Percentiles rank a stretch among this genome's conserved stretches.
These are phyloP conservation scores for Mortierella sp. DNA, from an alignment of 371 early-diverging fungal species.

Conservation along the genomic window DNA sequence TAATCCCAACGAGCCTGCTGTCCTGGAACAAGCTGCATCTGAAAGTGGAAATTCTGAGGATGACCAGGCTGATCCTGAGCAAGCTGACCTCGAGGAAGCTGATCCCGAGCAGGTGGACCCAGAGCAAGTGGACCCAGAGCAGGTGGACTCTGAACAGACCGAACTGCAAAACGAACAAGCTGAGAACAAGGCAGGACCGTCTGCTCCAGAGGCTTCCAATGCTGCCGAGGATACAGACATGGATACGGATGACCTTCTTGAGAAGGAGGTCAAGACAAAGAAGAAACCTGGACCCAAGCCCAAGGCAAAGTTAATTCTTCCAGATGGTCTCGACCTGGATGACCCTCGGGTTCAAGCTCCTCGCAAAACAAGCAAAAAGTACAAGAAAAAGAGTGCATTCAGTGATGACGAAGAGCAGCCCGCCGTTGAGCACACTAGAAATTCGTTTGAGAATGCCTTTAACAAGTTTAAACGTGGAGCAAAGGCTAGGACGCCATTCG, in stretches of 20 bases:
- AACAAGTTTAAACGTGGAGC: conserved; percentile 37
- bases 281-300: conserved; percentile 35
- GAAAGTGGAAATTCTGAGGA: conserved; percentile 12
- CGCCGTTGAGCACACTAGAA: conserved; percentile 7
- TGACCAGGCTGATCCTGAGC: conserved; percentile 14
- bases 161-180: no score
- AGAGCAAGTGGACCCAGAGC: conserved; percentile 6
- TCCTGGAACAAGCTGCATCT: background rate
- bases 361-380: conserved; percentile 29
- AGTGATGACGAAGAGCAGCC: conserved; percentile 44
- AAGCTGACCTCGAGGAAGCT: background rate
- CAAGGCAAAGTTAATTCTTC: conserved; percentile 7
- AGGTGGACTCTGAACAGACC: background rate
- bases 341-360: conserved; percentile 28
- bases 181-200: no score
- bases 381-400: conserved; percentile 26
- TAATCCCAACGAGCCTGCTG: conserved; percentile 2
- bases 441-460: conserved; percentile 20
- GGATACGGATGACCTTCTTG: conserved; percentile 51
- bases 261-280: conserved; percentile 50
- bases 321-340: conserved; percentile 5
- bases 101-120: conserved; percentile 13
- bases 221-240: conserved; percentile 50
- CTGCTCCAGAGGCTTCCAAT: no score
- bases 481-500: conserved; percentile 24